Percentiles rank a stretch among this genome's conserved stretches.
Evolutionary conservation across 2,329 filamentous ascomycete genomes (phyloP).

Genomic region (Nakataea oryzae): DNA sequence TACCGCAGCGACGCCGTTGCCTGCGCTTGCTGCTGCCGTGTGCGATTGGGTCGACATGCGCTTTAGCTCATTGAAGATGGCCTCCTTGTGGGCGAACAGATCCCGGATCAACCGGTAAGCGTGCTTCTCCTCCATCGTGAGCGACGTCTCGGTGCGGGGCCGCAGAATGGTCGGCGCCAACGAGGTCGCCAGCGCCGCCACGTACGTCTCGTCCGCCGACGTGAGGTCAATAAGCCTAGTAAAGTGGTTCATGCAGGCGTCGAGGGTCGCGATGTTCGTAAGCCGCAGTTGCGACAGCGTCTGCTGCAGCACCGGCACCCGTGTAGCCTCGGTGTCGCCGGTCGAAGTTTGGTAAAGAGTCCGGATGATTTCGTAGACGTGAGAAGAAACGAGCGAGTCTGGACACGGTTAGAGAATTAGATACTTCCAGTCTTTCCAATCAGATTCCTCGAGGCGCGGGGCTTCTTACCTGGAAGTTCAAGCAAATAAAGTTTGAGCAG

Average conservation of each 20-base stretch:
- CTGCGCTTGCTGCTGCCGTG: slow-evolving; percentile 25
- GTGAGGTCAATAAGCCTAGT: slow-evolving; percentile 93
- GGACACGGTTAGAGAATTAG: background rate
- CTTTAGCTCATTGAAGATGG: slow-evolving; percentile 93
- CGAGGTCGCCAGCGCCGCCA: slow-evolving; percentile 60
- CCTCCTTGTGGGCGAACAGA: slow-evolving; percentile 85
- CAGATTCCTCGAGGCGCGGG: background rate
- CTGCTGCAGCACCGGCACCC: slow-evolving; percentile 86
- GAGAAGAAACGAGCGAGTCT: slow-evolving; percentile 97
- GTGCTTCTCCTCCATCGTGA: slow-evolving; percentile 94
- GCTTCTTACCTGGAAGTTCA: slow-evolving; percentile 74
- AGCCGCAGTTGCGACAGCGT: slow-evolving; percentile 90
- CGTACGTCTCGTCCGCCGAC: slow-evolving; percentile 83
- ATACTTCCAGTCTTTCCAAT: background rate
- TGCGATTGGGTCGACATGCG: slow-evolving; percentile 66
- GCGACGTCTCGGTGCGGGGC: slow-evolving; percentile 74
- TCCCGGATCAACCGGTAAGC: slow-evolving; percentile 84
- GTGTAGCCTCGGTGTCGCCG: slow-evolving; percentile 65
- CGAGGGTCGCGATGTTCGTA: slow-evolving; percentile 96
- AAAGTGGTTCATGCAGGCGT: slow-evolving; percentile 97
- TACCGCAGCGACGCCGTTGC: slow-evolving; percentile 23
- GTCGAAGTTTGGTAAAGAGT: slow-evolving; percentile 83
- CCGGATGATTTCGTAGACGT: slow-evolving; percentile 97
- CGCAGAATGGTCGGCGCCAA: slow-evolving; percentile 82
- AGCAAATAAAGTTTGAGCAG: slow-evolving; percentile 89